A percentile compares a stretch with the other conserved stretches of the same genome.
Conservation (phyloP, 768 basidiomycete species). For the Boletellus emodensis region DNA sequence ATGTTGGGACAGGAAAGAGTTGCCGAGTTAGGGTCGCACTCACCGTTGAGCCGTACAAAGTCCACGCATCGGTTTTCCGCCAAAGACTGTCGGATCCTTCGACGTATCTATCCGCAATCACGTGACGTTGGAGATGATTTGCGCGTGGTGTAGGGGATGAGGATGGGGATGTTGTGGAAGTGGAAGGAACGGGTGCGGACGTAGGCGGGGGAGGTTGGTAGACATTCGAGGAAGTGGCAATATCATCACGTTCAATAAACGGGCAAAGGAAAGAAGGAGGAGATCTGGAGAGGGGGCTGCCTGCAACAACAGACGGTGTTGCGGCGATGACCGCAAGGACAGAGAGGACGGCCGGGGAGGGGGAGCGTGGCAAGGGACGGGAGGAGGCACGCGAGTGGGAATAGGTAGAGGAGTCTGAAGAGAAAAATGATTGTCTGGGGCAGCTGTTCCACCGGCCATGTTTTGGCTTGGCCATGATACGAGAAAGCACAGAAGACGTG, state of each 20-base stretch:
- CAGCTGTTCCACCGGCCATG: slow-evolving; percentile 30
- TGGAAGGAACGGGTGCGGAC: background rate
- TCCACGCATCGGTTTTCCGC: slow-evolving; percentile 52
- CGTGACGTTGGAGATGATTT: background rate
- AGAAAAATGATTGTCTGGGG: slow-evolving; percentile 9
- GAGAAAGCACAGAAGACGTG: slow-evolving; percentile 35
- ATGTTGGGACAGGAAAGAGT: background rate
- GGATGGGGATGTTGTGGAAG: slow-evolving; percentile 13
- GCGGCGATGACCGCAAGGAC: slow-evolving; percentile 55
- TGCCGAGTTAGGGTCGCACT: slow-evolving; percentile 27
- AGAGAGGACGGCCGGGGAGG: slow-evolving; percentile 52
- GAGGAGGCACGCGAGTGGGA: slow-evolving; percentile 9
- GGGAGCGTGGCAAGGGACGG: slow-evolving; percentile 25
- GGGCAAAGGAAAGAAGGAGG: slow-evolving; percentile 66
- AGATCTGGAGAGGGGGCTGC: slow-evolving; percentile 38
- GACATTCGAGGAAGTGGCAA: background rate
- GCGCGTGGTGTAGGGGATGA: slow-evolving; percentile 7
- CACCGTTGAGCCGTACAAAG: slow-evolving; percentile 68
- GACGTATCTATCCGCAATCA: slow-evolving; percentile 54
- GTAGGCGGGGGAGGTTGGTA: background rate
- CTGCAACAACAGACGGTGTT: slow-evolving; percentile 42
- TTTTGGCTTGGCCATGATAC: slow-evolving; percentile 54
- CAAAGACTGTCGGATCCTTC: slow-evolving; percentile 53
- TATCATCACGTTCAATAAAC: slow-evolving; percentile 30
- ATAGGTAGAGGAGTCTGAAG: slow-evolving; percentile 14